These are phyloP conservation scores for Boechera divaricarpa DNA, from an alignment of 345 rosid species.

Conservation along the genomic window DNA sequence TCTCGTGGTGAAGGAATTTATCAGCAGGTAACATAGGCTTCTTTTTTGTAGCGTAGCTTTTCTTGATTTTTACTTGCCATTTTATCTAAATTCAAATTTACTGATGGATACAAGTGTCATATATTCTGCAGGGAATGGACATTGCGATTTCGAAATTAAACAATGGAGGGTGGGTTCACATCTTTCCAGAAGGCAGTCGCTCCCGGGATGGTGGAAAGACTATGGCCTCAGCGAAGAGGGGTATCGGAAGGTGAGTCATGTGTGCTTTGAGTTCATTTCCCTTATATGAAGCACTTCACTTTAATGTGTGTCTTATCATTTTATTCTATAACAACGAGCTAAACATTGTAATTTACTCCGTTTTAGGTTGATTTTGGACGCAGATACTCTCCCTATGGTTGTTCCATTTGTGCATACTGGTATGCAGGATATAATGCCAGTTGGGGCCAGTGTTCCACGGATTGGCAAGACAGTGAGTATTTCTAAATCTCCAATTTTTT, in stretches of 20 bases:
- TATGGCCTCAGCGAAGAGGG: constrained; percentile 81
- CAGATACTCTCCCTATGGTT: constrained; percentile 81
- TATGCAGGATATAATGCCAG: constrained; percentile 96
- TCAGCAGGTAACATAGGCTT: constrained; percentile 70
- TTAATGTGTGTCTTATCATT: background rate
- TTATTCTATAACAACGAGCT: background rate
- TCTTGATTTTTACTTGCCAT: background rate
- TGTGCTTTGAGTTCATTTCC: background rate
- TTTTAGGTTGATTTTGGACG: constrained; percentile 82
- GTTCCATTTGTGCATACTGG: constrained; percentile 95
- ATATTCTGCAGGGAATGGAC: constrained; percentile 80
- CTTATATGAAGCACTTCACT: background rate
- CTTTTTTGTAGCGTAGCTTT: background rate
- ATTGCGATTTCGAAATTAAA: constrained; percentile 90
- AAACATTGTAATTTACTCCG: background rate
- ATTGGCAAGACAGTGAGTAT: constrained; percentile 82
- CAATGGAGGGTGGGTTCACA: constrained; percentile 96
- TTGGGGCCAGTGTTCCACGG: constrained; percentile 87
- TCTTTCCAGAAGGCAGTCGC: constrained; percentile 97
- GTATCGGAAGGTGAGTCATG: constrained; percentile 80
- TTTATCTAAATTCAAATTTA: background rate
- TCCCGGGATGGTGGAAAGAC: constrained; percentile 97
- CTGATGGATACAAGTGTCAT: constrained; percentile 1
- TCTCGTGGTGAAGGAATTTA: constrained; percentile 94
- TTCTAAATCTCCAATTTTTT: background rate